Evolutionary conservation across 2,329 filamentous ascomycete genomes (phyloP).

Genomic region (Bipolaris gigantea): DNA sequence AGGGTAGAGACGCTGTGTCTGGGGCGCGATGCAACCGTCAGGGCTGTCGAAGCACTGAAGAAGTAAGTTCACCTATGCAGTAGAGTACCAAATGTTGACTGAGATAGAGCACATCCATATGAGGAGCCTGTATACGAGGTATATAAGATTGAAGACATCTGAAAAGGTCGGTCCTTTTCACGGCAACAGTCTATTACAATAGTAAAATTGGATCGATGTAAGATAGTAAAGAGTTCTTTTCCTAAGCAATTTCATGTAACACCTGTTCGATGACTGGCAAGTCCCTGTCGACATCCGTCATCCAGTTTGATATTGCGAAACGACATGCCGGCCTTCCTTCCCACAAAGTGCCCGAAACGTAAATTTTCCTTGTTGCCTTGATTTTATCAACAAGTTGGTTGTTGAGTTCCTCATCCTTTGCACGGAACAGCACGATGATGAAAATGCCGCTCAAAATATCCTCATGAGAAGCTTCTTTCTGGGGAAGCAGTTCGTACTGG

Average conservation of each 20-base stretch:
- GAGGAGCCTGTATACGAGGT: slow-evolving; percentile 52
- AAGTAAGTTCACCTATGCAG: slow-evolving; percentile 41
- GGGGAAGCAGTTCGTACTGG: slow-evolving; percentile 68
- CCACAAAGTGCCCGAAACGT: slow-evolving; percentile 82
- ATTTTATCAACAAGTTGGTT: slow-evolving; percentile 68
- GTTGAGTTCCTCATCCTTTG: slow-evolving; percentile 67
- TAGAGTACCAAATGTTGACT: slow-evolving; percentile 19
- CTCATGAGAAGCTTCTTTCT: slow-evolving; percentile 38
- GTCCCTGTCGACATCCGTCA: slow-evolving; percentile 69
- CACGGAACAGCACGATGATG: slow-evolving; percentile 77
- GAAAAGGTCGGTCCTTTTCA: not conserved
- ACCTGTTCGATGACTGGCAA: slow-evolving; percentile 65
- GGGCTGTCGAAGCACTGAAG: slow-evolving; percentile 66
- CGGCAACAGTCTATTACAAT: not conserved
- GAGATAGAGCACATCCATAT: slow-evolving; percentile 49
- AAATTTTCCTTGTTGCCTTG: slow-evolving; percentile 73
- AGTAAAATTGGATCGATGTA: not conserved
- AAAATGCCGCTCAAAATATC: slow-evolving; percentile 58
- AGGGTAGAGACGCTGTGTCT: slow-evolving; percentile 65
- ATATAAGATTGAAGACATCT: slow-evolving; percentile 51
- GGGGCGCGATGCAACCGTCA: slow-evolving; percentile 59
- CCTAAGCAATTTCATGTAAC: slow-evolving; percentile 49
- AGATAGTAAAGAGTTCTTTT: not conserved
- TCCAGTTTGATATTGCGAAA: slow-evolving; percentile 87
- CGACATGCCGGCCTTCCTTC: slow-evolving; percentile 71